These are phyloP conservation scores for Sporothrix protearum DNA, from an alignment of 2,329 filamentous ascomycete species.

Conservation along the genomic window DNA sequence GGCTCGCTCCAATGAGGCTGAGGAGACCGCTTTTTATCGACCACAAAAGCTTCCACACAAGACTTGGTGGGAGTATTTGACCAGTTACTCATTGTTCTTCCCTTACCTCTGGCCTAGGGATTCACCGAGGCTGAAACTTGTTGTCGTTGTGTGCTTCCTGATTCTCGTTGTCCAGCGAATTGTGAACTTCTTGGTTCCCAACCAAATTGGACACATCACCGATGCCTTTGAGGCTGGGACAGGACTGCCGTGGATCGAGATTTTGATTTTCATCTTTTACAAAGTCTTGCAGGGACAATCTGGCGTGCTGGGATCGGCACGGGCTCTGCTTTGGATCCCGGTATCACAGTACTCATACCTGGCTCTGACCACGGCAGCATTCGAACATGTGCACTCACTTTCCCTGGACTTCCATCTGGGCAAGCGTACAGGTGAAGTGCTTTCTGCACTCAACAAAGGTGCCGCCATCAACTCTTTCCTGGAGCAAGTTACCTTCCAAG, in stretches of 20 bases:
- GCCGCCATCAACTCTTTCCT: conserved; percentile 95
- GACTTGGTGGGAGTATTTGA: conserved; percentile 94
- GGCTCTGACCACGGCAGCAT: conserved; percentile 88
- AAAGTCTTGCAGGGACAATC: conserved; percentile 84
- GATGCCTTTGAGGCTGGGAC: conserved; percentile 55
- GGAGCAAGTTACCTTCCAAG: conserved; percentile 93
- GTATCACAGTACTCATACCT: conserved; percentile 96
- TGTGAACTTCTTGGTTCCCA: conserved; percentile 82
- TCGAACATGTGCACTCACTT: conserved; percentile 93
- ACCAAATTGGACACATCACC: conserved; percentile 77
- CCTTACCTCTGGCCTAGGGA: conserved; percentile 95
- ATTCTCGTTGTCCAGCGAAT: conserved; percentile 76
- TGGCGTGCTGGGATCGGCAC: conserved; percentile 76
- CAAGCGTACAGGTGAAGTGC: conserved; percentile 92
- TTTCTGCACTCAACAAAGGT: conserved; percentile 94
- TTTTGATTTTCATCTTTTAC: conserved; percentile 72
- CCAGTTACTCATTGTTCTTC: conserved; percentile 89
- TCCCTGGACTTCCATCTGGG: conserved; percentile 95
- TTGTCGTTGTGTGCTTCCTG: conserved; percentile 77
- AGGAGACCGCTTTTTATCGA: conserved; percentile 78
- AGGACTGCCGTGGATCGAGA: conserved; percentile 66
- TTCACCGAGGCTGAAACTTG: conserved; percentile 65
- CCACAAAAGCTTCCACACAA: conserved; percentile 80
- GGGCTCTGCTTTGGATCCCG: conserved; percentile 89
- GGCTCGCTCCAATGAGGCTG: conserved; percentile 43